Conservation (phyloP, 805 yeast species). For the Saitoella complicata region DNA sequence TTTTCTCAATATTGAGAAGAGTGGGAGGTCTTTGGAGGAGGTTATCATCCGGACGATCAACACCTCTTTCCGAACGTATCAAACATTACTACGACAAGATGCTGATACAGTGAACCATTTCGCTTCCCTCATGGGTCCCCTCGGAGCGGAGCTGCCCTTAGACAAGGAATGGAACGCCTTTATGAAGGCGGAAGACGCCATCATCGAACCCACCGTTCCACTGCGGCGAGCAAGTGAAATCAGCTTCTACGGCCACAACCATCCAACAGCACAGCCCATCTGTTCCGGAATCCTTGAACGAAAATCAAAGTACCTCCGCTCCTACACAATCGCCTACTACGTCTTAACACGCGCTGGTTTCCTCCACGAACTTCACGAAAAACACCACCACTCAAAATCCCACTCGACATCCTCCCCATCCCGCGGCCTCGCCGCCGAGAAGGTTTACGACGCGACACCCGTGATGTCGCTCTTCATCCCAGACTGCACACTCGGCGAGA, state of each 20-base stretch:
- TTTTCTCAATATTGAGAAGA: slow-evolving; percentile 64
- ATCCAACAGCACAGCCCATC: slow-evolving; percentile 50
- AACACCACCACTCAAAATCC: too few species aligned
- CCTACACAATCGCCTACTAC: slow-evolving; percentile 82
- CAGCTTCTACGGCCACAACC: slow-evolving; percentile 48
- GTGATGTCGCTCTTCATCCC: slow-evolving; percentile 67
- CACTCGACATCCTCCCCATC: too few species aligned
- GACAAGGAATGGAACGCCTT: slow-evolving; percentile 81
- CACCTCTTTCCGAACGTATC: slow-evolving; percentile 48
- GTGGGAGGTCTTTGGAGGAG: slow-evolving; percentile 77
- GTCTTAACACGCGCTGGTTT: slow-evolving; percentile 44
- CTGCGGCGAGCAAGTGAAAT: slow-evolving; percentile 48
- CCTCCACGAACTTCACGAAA: too few species aligned
- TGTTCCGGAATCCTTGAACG: slow-evolving; percentile 74
- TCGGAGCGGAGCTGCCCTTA: slow-evolving; percentile 49
- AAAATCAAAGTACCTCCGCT: slow-evolving; percentile 77
- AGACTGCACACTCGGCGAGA: slow-evolving; percentile 67
- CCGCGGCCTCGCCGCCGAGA: too few species aligned
- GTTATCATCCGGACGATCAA: slow-evolving; percentile 80
- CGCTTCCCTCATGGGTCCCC: too few species aligned
- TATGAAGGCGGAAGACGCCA: slow-evolving; percentile 52
- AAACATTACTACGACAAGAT: slow-evolving; percentile 20
- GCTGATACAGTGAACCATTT: slow-evolving; percentile 12
- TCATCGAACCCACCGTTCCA: slow-evolving; percentile 46
- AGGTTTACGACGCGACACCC: slow-evolving; percentile 47